These are phyloP conservation scores for Daldinia grandis DNA, from an alignment of 495 filamentous ascomycete genomes.

Conservation along the genomic window DNA sequence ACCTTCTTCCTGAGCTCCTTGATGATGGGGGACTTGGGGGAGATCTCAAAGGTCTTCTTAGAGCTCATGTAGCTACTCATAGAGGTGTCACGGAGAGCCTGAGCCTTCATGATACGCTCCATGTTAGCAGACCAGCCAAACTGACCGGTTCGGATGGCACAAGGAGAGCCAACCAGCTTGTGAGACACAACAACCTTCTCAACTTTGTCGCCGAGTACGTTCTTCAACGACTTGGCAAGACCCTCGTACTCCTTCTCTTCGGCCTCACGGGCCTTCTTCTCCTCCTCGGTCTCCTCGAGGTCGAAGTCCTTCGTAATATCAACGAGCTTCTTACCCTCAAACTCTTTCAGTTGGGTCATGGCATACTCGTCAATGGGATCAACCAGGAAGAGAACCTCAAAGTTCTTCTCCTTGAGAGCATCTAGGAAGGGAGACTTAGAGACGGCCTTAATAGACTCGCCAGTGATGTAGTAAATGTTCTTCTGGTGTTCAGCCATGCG, in stretches of 20 bases:
- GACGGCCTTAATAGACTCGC: conserved; percentile 98
- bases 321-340: conserved; percentile 99
- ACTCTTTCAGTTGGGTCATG: conserved; percentile 99
- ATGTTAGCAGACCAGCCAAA: conserved; percentile 99
- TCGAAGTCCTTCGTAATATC: conserved; percentile 99
- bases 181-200: conserved; percentile 99
- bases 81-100: conserved; percentile 98
- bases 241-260: conserved; percentile 98
- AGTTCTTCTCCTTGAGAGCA: conserved; percentile 98
- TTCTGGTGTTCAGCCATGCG: conserved; percentile 99
- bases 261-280: conserved; percentile 95
- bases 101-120: conserved; percentile 99
- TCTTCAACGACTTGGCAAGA: conserved; percentile 96
- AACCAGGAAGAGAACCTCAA: conserved; percentile 98
- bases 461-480: conserved; percentile 99
- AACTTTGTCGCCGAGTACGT: conserved; percentile 98
- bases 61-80: conserved; percentile 99
- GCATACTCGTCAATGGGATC: conserved; percentile 99
- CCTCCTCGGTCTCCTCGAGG: conserved; percentile 99
- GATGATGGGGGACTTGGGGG: conserved; percentile 97
- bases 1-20: conserved; percentile 99
- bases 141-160: conserved; percentile 99
- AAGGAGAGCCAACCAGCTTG: conserved; percentile 95
- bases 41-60: conserved; percentile 99
- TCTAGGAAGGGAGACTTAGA: conserved; percentile 98